phyloP scores from a whole-genome alignment of 1,284 basidiomycete genomes.

The Boletellus deceptivus region DNA sequence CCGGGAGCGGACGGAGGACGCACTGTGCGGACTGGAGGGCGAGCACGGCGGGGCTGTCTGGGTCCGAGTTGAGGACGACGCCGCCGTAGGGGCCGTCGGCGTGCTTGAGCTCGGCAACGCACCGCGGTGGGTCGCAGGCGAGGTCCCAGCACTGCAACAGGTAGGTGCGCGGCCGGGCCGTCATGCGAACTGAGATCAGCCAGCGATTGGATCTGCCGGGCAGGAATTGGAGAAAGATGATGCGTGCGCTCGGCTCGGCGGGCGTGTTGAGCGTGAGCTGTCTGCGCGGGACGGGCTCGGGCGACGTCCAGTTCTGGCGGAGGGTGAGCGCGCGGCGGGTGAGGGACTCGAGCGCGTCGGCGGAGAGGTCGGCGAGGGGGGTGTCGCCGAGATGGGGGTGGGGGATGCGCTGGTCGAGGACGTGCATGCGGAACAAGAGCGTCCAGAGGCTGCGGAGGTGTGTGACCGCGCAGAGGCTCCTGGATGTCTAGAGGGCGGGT shows the following conservation, averaged over 20 bases:
- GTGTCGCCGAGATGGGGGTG: conserved; percentile 37
- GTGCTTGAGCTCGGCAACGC: conserved; percentile 37
- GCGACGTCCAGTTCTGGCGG: conserved; percentile 47
- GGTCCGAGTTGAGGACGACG: conserved; percentile 41
- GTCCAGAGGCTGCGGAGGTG: conserved; percentile 51
- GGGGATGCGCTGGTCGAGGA: conserved; percentile 46
- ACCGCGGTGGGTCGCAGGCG: conserved; percentile 23
- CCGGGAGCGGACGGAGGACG: background rate
- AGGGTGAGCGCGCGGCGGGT: conserved; percentile 40
- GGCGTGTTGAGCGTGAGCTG: conserved; percentile 29
- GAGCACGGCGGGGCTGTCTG: conserved; percentile 31
- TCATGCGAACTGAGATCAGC: conserved; percentile 44
- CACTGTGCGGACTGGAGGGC: conserved; percentile 44
- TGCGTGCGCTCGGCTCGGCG: conserved; percentile 24
- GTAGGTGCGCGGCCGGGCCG: conserved; percentile 27
- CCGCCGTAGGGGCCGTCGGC: conserved; percentile 37
- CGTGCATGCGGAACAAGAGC: conserved; percentile 40
- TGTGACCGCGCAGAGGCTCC: conserved; percentile 40
- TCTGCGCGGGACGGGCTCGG: conserved; percentile 36
- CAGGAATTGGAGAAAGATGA: conserved; percentile 48
- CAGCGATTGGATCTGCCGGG: conserved; percentile 39
- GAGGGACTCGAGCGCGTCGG: conserved; percentile 44
- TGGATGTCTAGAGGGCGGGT: conserved; percentile 44
- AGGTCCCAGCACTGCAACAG: conserved; percentile 57
- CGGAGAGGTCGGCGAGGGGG: conserved; percentile 34